Percentiles rank a stretch among this genome's conserved stretches.
These are phyloP conservation scores for Lanmaoa rubissima DNA, from an alignment of 768 basidiomycete species.

Conservation along the genomic window DNA sequence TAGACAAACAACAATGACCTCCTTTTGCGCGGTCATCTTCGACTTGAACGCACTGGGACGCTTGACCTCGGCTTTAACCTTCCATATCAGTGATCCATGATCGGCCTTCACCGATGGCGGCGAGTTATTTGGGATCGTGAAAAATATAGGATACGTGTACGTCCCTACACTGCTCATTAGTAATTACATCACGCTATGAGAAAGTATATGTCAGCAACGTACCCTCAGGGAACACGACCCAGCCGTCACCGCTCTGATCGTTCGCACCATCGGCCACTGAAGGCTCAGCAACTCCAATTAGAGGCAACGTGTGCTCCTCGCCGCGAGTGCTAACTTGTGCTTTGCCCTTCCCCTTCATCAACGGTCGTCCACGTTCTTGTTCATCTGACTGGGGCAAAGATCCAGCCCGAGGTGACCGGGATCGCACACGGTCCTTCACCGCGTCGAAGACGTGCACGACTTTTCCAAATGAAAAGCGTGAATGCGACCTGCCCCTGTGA, in stretches of 20 bases:
- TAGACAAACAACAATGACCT: conserved; percentile 71
- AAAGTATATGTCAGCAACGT: conserved; percentile 15
- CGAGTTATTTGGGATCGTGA: conserved; percentile 74
- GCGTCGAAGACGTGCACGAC: conserved; percentile 51
- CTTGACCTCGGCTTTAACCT: conserved; percentile 76
- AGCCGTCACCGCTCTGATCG: conserved; percentile 48
- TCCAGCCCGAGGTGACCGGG: conserved; percentile 39
- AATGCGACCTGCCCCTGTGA: conserved; percentile 36
- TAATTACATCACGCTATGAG: conserved; percentile 39
- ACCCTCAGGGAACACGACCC: conserved; percentile 92
- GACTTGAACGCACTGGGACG: conserved; percentile 77
- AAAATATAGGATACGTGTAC: conserved; percentile 93
- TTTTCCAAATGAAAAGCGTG: conserved; percentile 53
- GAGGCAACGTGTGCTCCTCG: conserved; percentile 14
- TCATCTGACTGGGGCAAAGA: conserved; percentile 4
- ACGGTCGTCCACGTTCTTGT: conserved; percentile 30
- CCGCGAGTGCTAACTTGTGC: conserved; percentile 1
- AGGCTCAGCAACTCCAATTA: conserved; percentile 33
- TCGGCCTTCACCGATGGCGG: conserved; percentile 77
- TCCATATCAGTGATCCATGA: conserved; percentile 77
- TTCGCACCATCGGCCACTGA: conserved; percentile 11
- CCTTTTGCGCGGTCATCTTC: conserved; percentile 65
- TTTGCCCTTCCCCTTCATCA: conserved; percentile 32
- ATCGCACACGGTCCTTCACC: conserved; percentile 44
- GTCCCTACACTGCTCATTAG: conserved; percentile 57